Evolutionary conservation across 805 yeast genomes (phyloP), one percentile per base, ranked within the genome.

Genomic region (Cephaloascus fragrans): DNA sequence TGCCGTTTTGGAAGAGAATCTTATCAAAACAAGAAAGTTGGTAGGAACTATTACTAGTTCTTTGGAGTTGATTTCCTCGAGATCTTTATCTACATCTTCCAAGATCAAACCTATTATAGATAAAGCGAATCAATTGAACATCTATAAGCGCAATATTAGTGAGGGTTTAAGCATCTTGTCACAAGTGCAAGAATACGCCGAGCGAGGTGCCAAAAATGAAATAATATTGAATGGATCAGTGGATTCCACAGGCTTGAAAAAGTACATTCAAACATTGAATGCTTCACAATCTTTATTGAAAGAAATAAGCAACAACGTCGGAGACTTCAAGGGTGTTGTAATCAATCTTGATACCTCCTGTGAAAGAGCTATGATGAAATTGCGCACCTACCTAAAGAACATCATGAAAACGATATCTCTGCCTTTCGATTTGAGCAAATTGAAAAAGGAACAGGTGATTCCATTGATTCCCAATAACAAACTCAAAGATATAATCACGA

Each of bases 1-100:
- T 26, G 80, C 86, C 2, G 88, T 88, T 3, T 69, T 88, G 26
- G 83, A 85, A 38, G 93, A 83, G 50, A 80, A 83, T 39, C 65
- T 89, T 26, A 57, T 67, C 37, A 71, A 76, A 39, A 74, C 86
- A 3, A 71, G 73, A 32, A 67, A 64, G 16, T 58, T 86, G 32
- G 73, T 87, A 8, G 51, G 57, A 2, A 59, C 71, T 34, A 78
- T 88, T 40, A 64, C 75, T 9, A 58, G 60, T 19, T 77, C 86
- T 2, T 63, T 86, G 33, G 63, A 56, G 23, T 64, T 62, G 37
- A 71, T 88, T 39, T 67, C 79, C 4, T 56, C 55, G 23, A 71
- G 70, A 38, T 70, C 88, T 4, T 52, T 64, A 18, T 65, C 67
- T 18, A 82, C 90, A 1, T 75, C 78, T 42, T 57, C 61, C 23